A percentile compares a stretch with the other conserved stretches of the same genome.
Evolutionary conservation across 306 rosid genomes (phyloP).

Genomic region (Dalbergia cultrata): DNA sequence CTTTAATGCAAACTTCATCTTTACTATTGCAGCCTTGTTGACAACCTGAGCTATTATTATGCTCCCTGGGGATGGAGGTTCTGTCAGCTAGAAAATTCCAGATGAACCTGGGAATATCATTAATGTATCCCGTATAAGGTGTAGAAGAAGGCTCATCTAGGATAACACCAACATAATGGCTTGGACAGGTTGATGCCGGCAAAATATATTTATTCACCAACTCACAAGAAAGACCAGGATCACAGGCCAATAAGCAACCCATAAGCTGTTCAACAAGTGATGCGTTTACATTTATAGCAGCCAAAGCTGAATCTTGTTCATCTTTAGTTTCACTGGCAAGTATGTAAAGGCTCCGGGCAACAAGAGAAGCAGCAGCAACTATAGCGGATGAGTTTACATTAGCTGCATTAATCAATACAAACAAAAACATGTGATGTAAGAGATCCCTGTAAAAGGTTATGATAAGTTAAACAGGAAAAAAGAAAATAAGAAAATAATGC

Average conservation of each 20-base stretch:
- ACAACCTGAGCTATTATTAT: conserved; percentile 61
- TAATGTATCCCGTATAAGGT: conserved; percentile 67
- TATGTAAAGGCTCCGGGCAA: conserved; percentile 83
- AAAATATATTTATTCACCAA: conserved; percentile 82
- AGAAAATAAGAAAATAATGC: conserved; percentile 30
- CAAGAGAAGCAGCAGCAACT: conserved; percentile 88
- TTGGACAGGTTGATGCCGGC: conserved; percentile 76
- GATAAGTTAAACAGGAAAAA: conserved; percentile 16
- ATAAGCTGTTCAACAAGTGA: conserved; percentile 85
- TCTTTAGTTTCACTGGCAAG: conserved; percentile 69
- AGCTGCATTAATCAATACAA: conserved; percentile 60
- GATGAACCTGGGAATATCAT: conserved; percentile 83
- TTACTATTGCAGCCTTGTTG: conserved; percentile 69
- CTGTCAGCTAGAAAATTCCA: conserved; percentile 91
- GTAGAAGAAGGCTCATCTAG: conserved; percentile 77
- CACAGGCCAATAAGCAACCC: conserved; percentile 77
- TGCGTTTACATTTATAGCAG: conserved; percentile 73
- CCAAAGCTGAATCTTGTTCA: conserved; percentile 61
- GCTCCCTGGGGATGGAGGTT: conserved; percentile 69
- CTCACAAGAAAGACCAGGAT: conserved; percentile 93
- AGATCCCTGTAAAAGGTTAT: conserved; percentile 8
- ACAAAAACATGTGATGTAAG: conserved; percentile 35
- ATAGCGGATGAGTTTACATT: conserved; percentile 88
- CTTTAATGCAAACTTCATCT: conserved; percentile 79
- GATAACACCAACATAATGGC: conserved; percentile 91